These are phyloP conservation scores for Fomitopsis schrenkii DNA, from an alignment of 1,284 basidiomycete genomes.

Conservation along the genomic window DNA sequence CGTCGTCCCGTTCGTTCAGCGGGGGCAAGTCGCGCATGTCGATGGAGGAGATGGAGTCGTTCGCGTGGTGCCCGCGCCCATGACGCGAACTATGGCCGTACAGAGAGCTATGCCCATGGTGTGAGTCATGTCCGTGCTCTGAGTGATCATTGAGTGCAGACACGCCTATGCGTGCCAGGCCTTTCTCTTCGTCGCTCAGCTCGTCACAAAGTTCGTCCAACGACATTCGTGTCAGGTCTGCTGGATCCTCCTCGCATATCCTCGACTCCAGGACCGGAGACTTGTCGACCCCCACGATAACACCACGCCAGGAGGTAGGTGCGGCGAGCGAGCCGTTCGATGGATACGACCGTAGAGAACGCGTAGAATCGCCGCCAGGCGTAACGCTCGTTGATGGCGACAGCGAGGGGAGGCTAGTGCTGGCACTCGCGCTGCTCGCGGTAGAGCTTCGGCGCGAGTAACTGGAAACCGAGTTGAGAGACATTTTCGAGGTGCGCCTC, in stretches of 20 bases:
- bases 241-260: constrained; percentile 26
- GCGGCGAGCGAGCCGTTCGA: constrained; percentile 26
- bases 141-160: constrained; percentile 3
- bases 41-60: constrained; percentile 35
- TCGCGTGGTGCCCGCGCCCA: neutral
- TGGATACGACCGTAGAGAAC: constrained; percentile 26
- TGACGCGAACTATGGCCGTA: neutral
- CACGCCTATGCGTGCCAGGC: constrained; percentile 9
- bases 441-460: constrained; percentile 29
- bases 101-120: neutral
- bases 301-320: constrained; percentile 8
- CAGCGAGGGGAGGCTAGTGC: constrained; percentile 15
- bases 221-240: constrained; percentile 25
- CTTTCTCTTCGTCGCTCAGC: constrained; percentile 23
- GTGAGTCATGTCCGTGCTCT: neutral
- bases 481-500: constrained; percentile 31
- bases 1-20: constrained; percentile 29
- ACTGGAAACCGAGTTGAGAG: constrained; percentile 25
- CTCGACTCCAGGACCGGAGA: constrained; percentile 21
- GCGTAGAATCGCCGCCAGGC: constrained; percentile 19
- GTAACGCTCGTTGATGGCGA: constrained; percentile 17
- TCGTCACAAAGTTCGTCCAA: constrained; percentile 25
- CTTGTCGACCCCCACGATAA: constrained; percentile 6
- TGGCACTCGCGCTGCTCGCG: constrained; percentile 19
- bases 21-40: constrained; percentile 39